Percentiles rank a stretch among this genome's conserved stretches.
Evolutionary conservation across 257 asterid species (phyloP).

Genomic region (Solanum raphanifolium): DNA sequence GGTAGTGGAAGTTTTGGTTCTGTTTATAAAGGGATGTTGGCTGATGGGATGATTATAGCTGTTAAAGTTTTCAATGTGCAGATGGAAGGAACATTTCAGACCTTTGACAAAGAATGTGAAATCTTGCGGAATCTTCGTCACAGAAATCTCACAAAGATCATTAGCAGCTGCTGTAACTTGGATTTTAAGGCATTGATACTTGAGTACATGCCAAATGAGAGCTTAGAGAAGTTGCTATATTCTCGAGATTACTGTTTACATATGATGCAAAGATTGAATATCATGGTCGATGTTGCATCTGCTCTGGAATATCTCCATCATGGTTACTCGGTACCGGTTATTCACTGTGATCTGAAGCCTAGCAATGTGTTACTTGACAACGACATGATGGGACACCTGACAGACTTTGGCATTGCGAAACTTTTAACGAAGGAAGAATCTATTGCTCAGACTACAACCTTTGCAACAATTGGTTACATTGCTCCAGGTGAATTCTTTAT

Average conservation of each 20-base stretch:
- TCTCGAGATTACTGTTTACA: background rate
- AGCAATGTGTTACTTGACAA: slow-evolving; percentile 15
- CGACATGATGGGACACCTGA: slow-evolving; percentile 11
- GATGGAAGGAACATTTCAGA: background rate
- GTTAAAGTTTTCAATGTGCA: background rate
- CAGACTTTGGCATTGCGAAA: slow-evolving; percentile 21
- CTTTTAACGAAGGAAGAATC: slow-evolving; percentile 7
- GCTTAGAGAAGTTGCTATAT: slow-evolving; percentile 11
- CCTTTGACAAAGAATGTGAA: background rate
- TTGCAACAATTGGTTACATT: slow-evolving; percentile 18
- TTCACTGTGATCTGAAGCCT: slow-evolving; percentile 26
- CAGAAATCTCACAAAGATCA: slow-evolving; percentile 16
- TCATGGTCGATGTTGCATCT: slow-evolving; percentile 16
- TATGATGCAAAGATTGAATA: slow-evolving; percentile 6
- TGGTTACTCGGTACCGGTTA: slow-evolving; percentile 3
- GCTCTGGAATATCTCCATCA: slow-evolving; percentile 21
- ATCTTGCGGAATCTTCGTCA: slow-evolving; percentile 12
- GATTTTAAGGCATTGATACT: slow-evolving; percentile 21
- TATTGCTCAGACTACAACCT: slow-evolving; percentile 9
- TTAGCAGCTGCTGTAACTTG: slow-evolving; percentile 12
- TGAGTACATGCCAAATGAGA: slow-evolving; percentile 19
- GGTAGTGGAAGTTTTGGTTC: background rate
- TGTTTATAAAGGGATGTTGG: background rate
- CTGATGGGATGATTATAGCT: background rate
- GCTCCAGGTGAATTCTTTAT: slow-evolving; percentile 11